Evolutionary conservation across 768 basidiomycete genomes (phyloP), one percentile per base, ranked within the genome.

Genomic region (Gelatoporia subvermispora): DNA sequence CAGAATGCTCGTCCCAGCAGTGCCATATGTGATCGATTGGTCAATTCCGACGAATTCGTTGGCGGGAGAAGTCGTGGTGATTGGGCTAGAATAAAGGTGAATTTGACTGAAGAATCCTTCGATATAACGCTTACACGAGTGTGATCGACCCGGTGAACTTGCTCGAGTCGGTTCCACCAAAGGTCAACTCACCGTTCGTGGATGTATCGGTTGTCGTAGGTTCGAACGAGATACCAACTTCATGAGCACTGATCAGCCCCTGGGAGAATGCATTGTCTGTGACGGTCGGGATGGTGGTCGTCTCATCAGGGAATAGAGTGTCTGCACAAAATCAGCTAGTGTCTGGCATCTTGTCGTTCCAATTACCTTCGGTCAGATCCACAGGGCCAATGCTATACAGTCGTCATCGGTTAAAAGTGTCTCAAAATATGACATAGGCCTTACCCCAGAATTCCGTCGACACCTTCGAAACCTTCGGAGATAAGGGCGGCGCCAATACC

Each of bases 391-490:
- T 47, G 8, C 72, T 66, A 25, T 1, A 17, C 35, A 31, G 9
- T 68, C 54, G 15, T 51, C 60, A 2, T 40, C n/a, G 21, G 35
- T 69, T 62, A 11, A 64, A 66, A 0, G n/a, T 0, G 9, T 62
- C 16, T 1, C 20, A 31, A 4, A 45, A 41, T 1, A 70, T 68
- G 43, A 63, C 62, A 13, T 21, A 22, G 25, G 4, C 45, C 54
- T 25, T 42, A 64, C 62, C 54, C 72, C 54, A 75, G 64, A 41
- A 74, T 62, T 9, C 74, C 74, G 47, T 74, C 71, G 10, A 72
- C 57, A 7, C 57, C 64, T 2, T 44, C 35, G 37, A 72, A 64
- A n/a, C 67, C 68, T 1, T 16, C 0, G 10, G 61, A 18, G 0
- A 17, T 34, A 4, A 47, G 41, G 1, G 73, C 72, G 41, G 65